These are phyloP conservation scores for Leucaena leucocephala DNA, from an alignment of 306 rosid genomes.

Conservation along the genomic window DNA sequence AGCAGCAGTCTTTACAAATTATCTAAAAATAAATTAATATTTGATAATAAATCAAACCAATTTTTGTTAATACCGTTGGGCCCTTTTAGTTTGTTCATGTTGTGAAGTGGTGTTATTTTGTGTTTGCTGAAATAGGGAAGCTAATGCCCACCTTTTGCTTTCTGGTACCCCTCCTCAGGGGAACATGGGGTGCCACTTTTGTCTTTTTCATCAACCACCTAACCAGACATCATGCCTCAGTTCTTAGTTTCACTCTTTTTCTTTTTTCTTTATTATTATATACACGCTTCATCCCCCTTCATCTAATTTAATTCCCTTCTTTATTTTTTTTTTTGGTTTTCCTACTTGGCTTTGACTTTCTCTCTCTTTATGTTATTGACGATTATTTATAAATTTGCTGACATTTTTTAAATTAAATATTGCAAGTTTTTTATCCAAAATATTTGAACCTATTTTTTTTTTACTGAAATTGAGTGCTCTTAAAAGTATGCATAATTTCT, in stretches of 20 bases:
- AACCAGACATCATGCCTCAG: not conserved
- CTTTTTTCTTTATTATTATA: not conserved
- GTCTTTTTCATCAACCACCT: not conserved
- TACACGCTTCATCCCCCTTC: not conserved
- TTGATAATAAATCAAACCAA: not conserved
- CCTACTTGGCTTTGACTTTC: not conserved
- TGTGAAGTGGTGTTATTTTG: not conserved
- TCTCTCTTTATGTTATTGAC: not conserved
- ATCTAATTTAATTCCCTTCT: not conserved
- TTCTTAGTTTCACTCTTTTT: not conserved
- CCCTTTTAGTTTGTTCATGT: no score
- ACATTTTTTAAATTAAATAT: not conserved
- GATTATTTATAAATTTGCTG: not conserved
- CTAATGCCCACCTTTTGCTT: conserved; percentile 43
- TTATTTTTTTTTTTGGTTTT: no score
- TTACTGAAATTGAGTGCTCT: no score
- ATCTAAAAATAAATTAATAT: not conserved
- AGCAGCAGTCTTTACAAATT: not conserved
- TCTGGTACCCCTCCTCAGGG: conserved; percentile 39
- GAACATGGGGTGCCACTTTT: conserved; percentile 37
- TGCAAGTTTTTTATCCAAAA: no score
- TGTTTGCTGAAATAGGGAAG: not conserved
- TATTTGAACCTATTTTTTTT: no score
- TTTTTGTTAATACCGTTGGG: not conserved
- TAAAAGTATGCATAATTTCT: no score